Conservation (phyloP, 352 stramenopile species). For the Phytophthora vignae region DNA sequence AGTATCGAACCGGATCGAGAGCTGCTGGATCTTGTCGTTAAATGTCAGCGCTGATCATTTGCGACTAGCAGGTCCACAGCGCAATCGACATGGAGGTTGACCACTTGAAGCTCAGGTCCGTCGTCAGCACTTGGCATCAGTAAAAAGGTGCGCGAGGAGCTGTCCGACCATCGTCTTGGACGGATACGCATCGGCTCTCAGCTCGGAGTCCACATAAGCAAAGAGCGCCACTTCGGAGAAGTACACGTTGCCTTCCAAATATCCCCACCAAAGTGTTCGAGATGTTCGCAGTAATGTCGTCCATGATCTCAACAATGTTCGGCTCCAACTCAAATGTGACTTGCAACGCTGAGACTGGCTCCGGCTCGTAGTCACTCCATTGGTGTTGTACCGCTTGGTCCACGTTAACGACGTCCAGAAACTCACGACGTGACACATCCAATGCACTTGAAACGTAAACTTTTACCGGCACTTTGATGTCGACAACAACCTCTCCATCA, state of each 20-base stretch:
- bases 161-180: background rate
- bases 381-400: background rate
- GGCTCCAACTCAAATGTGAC: background rate
- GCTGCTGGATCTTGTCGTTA: too few species aligned
- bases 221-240: background rate
- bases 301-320: background rate
- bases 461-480: background rate
- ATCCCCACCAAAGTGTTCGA: background rate
- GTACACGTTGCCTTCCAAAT: background rate
- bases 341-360: background rate
- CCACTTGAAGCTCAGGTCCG: background rate
- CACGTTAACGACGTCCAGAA: background rate
- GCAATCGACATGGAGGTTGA: background rate
- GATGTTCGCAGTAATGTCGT: background rate
- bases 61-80: background rate
- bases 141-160: background rate
- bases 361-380: background rate
- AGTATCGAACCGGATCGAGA: too few species aligned
- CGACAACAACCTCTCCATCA: too few species aligned
- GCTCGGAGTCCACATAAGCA: background rate
- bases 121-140: background rate
- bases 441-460: background rate
- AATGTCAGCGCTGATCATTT: background rate
- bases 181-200: background rate
- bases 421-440: background rate